Evolutionary conservation across 164 flowering plant species (phyloP).

Genomic region (Euptelea pleiosperma): DNA sequence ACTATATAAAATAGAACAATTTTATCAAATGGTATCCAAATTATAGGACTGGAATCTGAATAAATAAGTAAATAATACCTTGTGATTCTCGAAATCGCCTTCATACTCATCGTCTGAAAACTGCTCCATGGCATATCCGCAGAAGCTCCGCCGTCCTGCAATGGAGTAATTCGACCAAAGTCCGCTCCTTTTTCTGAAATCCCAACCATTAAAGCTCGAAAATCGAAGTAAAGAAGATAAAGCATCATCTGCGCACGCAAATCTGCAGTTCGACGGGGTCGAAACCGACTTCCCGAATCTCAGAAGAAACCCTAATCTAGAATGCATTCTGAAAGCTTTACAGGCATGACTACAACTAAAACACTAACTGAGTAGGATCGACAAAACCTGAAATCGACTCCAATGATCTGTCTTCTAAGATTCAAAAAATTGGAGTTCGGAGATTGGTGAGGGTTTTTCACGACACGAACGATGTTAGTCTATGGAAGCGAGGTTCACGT

Average conservation of each 20-base stretch:
- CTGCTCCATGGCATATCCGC: conserved; percentile 71
- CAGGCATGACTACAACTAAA: conserved; percentile 25
- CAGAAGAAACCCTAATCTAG: conserved; percentile 32
- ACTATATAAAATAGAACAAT: neutral
- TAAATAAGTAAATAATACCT: conserved; percentile 31
- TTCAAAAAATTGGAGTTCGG: too few species aligned
- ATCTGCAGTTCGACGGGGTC: conserved; percentile 3
- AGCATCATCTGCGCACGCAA: neutral
- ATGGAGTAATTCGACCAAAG: conserved; percentile 5
- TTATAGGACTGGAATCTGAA: too few species aligned
- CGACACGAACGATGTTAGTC: too few species aligned
- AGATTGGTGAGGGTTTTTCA: too few species aligned
- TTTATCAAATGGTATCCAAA: neutral
- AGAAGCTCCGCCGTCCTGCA: conserved; percentile 22
- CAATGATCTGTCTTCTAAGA: too few species aligned
- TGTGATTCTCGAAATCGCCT: conserved; percentile 66
- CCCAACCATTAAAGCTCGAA: conserved; percentile 6
- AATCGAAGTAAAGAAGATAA: conserved; percentile 11
- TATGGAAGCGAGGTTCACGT: too few species aligned
- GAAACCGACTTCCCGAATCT: conserved; percentile 18
- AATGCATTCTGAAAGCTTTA: conserved; percentile 27
- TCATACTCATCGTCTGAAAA: conserved; percentile 97
- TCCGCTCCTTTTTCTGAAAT: neutral
- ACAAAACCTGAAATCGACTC: too few species aligned
- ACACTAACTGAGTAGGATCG: neutral